These are phyloP conservation scores for Aspergillus fijiensis DNA, from an alignment of 2,329 filamentous ascomycete species.

Conservation along the genomic window DNA sequence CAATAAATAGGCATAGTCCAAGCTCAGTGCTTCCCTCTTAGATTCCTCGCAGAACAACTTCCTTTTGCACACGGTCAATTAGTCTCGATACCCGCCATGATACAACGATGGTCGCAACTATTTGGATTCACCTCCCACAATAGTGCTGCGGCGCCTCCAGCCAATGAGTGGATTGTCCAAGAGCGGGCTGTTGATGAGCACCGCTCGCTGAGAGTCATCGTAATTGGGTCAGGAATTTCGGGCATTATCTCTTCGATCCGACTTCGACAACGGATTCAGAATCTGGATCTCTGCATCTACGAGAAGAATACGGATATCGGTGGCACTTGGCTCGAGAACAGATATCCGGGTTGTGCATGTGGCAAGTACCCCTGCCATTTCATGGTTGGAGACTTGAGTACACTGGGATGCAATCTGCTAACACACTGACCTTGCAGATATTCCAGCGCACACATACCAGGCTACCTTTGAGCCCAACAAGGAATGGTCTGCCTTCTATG, in stretches of 20 bases:
- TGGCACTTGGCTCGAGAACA: constrained; percentile 38
- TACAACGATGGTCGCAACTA: neutral
- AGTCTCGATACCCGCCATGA: neutral
- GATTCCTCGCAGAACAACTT: neutral
- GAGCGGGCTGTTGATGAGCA: constrained; percentile 34
- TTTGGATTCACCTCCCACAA: neutral
- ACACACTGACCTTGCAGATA: constrained; percentile 32
- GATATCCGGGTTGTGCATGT: constrained; percentile 40
- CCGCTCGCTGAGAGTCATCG: constrained; percentile 34
- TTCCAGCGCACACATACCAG: constrained; percentile 51
- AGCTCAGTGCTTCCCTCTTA: neutral
- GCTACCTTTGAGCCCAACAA: constrained; percentile 52
- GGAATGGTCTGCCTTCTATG: constrained; percentile 52
- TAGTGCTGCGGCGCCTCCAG: neutral
- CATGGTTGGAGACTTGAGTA: too few relatives aligned
- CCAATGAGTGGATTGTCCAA: constrained; percentile 23
- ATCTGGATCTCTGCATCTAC: constrained; percentile 37
- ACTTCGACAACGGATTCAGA: constrained; percentile 38
- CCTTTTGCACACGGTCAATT: too few relatives aligned
- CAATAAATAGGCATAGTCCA: neutral
- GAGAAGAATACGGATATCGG: constrained; percentile 38
- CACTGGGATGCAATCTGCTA: neutral
- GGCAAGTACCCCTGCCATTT: constrained; percentile 21
- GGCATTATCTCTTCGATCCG: constrained; percentile 41
- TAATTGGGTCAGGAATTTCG: constrained; percentile 43